Evolutionary conservation across 208 protist genomes (phyloP).

Genomic region (Porcisia hertigi): DNA sequence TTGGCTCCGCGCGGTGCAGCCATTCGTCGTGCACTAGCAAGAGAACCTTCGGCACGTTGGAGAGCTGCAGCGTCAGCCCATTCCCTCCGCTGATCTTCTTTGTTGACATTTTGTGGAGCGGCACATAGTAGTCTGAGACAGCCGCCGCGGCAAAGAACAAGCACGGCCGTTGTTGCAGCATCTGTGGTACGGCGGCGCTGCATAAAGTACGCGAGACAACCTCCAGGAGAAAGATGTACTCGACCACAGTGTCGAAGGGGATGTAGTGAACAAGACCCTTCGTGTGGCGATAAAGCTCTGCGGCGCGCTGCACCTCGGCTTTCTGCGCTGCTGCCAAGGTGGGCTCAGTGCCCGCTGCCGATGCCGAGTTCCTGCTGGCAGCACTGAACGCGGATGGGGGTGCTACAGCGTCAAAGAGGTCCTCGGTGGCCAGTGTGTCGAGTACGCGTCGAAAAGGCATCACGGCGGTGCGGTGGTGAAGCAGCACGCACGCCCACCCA

Average conservation of each 20-base stretch:
- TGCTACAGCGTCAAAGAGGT: conserved; percentile 44
- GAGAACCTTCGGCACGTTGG: conserved; percentile 76
- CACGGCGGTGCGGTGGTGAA: conserved; percentile 56
- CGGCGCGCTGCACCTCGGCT: conserved; percentile 22
- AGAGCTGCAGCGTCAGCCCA: conserved; percentile 62
- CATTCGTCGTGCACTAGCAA: conserved; percentile 51
- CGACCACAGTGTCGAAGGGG: conserved; percentile 73
- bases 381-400: neutral
- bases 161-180: conserved; percentile 35
- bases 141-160: conserved; percentile 80
- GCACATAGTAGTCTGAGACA: conserved; percentile 87
- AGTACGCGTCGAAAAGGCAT: conserved; percentile 65
- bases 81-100: conserved; percentile 85
- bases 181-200: conserved; percentile 13
- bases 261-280: conserved; percentile 48
- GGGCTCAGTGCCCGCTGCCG: neutral
- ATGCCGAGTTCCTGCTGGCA: neutral
- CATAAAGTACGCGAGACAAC: conserved; percentile 47
- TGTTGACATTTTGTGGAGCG: conserved; percentile 42
- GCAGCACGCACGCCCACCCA: conserved; percentile 73
- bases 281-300: conserved; percentile 36
- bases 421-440: conserved; percentile 42
- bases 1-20: conserved; percentile 37
- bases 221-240: conserved; percentile 79
- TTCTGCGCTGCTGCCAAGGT: neutral